phyloP scores from a whole-genome alignment of 495 filamentous ascomycete species.

The Acidiella bohemica region DNA sequence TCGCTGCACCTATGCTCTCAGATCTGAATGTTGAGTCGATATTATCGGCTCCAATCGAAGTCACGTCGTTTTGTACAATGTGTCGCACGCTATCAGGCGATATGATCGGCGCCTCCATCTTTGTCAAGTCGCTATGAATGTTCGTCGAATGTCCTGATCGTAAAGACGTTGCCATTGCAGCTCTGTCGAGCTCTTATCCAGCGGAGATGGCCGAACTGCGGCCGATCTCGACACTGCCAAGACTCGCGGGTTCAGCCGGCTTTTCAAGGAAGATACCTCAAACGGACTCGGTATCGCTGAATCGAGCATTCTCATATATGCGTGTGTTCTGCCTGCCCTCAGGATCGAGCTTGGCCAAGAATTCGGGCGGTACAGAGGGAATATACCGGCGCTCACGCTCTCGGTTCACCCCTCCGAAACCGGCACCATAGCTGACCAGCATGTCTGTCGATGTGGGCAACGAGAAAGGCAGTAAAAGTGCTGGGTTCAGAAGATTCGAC shows the following conservation, averaged over 20 bases:
- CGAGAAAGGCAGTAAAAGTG: conserved; percentile 85
- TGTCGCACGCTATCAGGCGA: conserved; percentile 18
- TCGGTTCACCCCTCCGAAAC: conserved; percentile 80
- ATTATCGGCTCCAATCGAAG: conserved; percentile 27
- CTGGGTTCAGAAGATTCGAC: conserved; percentile 69
- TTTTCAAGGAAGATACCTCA: no score
- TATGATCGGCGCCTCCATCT: conserved; percentile 24
- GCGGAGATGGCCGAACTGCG: conserved; percentile 15
- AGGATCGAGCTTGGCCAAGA: conserved; percentile 76
- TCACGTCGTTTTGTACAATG: conserved; percentile 9
- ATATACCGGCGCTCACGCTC: conserved; percentile 92
- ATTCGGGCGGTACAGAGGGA: conserved; percentile 89
- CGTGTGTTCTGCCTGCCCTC: conserved; percentile 23
- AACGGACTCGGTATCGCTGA: conserved; percentile 14
- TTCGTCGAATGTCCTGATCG: not conserved
- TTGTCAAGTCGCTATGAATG: not conserved
- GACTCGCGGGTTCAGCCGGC: not conserved
- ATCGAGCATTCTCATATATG: conserved; percentile 18
- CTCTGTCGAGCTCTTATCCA: conserved; percentile 2
- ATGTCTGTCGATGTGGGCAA: conserved; percentile 94
- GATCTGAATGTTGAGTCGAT: conserved; percentile 63
- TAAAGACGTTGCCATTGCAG: no score
- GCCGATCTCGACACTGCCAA: no score
- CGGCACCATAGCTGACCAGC: conserved; percentile 87
- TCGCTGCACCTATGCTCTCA: conserved; percentile 46